Evolutionary conservation across 352 stramenopile genomes (phyloP).

Genomic region (Peronospora farinosa): DNA sequence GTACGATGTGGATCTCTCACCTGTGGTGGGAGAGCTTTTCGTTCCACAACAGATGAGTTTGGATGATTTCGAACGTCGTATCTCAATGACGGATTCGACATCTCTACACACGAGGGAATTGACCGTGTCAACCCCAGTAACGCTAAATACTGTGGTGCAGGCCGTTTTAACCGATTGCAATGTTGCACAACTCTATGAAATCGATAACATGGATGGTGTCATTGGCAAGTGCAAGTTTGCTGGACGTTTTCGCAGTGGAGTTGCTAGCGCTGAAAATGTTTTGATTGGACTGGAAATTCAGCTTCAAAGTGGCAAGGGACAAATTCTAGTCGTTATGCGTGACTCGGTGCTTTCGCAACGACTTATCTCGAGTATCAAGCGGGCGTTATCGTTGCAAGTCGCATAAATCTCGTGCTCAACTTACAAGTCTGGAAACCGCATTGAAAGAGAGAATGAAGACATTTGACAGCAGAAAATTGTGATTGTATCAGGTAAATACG

Average conservation of each 20-base stretch:
- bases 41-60: constrained; percentile 63
- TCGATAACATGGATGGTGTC: constrained; percentile 57
- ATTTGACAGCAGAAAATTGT: background rate
- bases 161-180: constrained; percentile 52
- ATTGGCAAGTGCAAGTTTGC: constrained; percentile 69
- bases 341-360: constrained; percentile 49
- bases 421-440: too few relatives aligned
- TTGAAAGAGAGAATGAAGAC: background rate
- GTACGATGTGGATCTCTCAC: constrained; percentile 54
- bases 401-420: too few relatives aligned
- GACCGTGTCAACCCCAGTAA: constrained; percentile 38
- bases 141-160: constrained; percentile 46
- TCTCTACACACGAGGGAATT: constrained; percentile 58
- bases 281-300: constrained; percentile 56
- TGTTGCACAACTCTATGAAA: constrained; percentile 67
- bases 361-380: constrained; percentile 47
- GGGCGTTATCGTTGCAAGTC: constrained; percentile 29
- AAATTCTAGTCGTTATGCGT: constrained; percentile 49
- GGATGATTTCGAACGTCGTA: constrained; percentile 64
- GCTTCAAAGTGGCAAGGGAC: constrained; percentile 57
- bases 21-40: constrained; percentile 60
- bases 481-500: too few relatives aligned
- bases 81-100: constrained; percentile 50
- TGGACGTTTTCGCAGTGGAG: constrained; percentile 43
- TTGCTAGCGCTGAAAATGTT: constrained; percentile 39